Evolutionary conservation across 108 stramenopile species (phyloP), one percentile per base, ranked within the genome.

Genomic region (Asterionellopsis glacialis): DNA sequence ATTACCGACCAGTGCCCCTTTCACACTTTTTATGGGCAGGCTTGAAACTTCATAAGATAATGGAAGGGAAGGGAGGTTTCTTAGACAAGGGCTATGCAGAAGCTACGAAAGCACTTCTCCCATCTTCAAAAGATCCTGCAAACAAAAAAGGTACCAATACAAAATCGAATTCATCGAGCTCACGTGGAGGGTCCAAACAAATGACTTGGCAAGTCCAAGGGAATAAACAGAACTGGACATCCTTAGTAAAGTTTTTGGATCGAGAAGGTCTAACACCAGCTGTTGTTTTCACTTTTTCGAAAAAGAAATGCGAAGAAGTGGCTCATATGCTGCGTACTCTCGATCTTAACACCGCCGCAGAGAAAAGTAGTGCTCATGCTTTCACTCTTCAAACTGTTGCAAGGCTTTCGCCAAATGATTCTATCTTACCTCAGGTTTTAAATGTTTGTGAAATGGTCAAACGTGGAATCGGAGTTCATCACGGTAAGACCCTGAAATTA

Each of bases 221-320:
- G 53, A 77, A 63, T 51, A 89, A 87, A 64, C 74, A 81, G 43
- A 73, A 93, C 33, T 93, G 91, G 91, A 77, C 80, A 54, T 82
- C 85, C 14, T 64, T 98, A 33, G 57, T 94, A 7, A 74, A 86
- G 41, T 79, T 67, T 63, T 74, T 98, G 21, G 85, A 91, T 43
- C 70, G 87, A 60, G 87, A 96, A 57, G 85, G 86, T 16, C 72
- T 97, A 11, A 88, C 91, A 56, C 98, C 98, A 9, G 93, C 87
- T 1, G 97, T 99, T 7, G 84, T 95, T n/a, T 99, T 99, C 65
- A 88, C 90, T n/a, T 98, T 99, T 64, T 94, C 90, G 26, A 97
- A 97, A 61, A 94, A 79, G 78, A 95, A 96, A 72, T 99, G 98
- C 57, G 96, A 96, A 67, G 94, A 97, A 63, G 82, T 87, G 45